Evolutionary conservation across 768 basidiomycete genomes (phyloP), one percentile per base, ranked within the genome.

Genomic region (Boletellus ananas): DNA sequence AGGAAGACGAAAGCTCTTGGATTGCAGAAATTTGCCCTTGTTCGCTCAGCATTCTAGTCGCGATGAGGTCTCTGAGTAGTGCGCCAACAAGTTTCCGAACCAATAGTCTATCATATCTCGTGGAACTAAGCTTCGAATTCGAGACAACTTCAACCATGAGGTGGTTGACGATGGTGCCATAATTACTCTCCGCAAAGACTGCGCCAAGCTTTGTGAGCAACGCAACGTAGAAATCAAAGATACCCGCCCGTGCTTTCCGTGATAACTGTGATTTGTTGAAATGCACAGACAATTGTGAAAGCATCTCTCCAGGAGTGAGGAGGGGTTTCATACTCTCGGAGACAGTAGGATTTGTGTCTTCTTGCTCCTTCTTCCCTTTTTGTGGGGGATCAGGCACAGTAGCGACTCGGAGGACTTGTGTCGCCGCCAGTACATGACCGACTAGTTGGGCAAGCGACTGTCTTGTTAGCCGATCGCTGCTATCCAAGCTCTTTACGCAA

Each of bases 11-110:
- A 36, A 96, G 72, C 57, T 96, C 94, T 58, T 89, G 84, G 31
- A 96, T 89, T 2, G 94, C 94, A 23, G 76, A 74, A 40, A 98
- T 94, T 68, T 98, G 95, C 0, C 88, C 94, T 62, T 93, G 90
- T 61, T 99, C 95, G 52, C 88, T 88, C 55, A 98, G 70, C 78
- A 96, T 85, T 52, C 94, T 74, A 2, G 88, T 83, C 2, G 90
- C 92, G 38, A 99, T 83, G 23, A 97, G 77, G 58, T 96, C 91
- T 44, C 93, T 76, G 25, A 97, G 69, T 11, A 98, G 59, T 29
- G 92, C 78, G 3, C 83, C 84, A 23, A 93, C 85, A 14, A 90
- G 71, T 27, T 82, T 84, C 29, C 92, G 76, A 3, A 85, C 74
- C 9, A 87, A 72, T 2, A 97, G 65, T 1, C 76, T 75, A 29